Evolutionary conservation across 2,329 filamentous ascomycete genomes (phyloP).

Genomic region (Hymenoscyphus repandus): DNA sequence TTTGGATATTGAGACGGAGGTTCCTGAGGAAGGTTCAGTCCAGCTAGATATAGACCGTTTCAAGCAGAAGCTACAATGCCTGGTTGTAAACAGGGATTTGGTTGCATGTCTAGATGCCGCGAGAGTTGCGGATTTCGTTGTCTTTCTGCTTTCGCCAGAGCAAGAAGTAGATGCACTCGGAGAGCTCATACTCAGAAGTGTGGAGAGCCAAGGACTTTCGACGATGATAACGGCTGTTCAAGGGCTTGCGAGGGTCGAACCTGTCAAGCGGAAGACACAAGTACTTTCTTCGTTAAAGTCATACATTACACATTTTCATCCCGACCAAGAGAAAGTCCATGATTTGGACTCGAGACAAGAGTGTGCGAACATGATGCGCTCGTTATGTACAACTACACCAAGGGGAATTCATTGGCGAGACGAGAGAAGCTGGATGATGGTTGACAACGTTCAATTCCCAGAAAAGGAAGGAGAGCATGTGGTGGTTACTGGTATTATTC

Average conservation of each 20-base stretch:
- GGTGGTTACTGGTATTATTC: conserved; percentile 75
- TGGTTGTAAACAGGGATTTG: conserved; percentile 69
- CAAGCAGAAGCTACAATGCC: conserved; percentile 88
- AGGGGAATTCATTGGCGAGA: conserved; percentile 96
- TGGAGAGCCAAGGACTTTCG: conserved; percentile 92
- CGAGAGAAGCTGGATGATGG: conserved; percentile 90
- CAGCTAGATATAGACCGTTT: conserved; percentile 79
- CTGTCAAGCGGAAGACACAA: conserved; percentile 70
- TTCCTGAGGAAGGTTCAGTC: conserved; percentile 51
- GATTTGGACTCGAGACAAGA: conserved; percentile 86
- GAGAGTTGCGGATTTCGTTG: conserved; percentile 82
- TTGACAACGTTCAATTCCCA: conserved; percentile 74
- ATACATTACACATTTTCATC: conserved; percentile 92
- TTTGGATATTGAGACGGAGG: conserved; percentile 68
- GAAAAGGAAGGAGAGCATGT: conserved; percentile 56
- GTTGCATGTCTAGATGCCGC: conserved; percentile 78
- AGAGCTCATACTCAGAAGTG: conserved; percentile 76
- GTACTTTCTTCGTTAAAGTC: conserved; percentile 81
- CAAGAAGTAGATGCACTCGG: conserved; percentile 81
- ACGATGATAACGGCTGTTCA: conserved; percentile 85
- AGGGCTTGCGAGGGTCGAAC: conserved; percentile 70
- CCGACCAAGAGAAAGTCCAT: conserved; percentile 84
- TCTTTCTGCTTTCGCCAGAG: conserved; percentile 77
- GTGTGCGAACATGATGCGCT: conserved; percentile 83
- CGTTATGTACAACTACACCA: conserved; percentile 83